Percentiles rank a stretch among this genome's conserved stretches.
phyloP scores from a whole-genome alignment of 2,329 filamentous ascomycete genomes.

The Epichloe bromicola region DNA sequence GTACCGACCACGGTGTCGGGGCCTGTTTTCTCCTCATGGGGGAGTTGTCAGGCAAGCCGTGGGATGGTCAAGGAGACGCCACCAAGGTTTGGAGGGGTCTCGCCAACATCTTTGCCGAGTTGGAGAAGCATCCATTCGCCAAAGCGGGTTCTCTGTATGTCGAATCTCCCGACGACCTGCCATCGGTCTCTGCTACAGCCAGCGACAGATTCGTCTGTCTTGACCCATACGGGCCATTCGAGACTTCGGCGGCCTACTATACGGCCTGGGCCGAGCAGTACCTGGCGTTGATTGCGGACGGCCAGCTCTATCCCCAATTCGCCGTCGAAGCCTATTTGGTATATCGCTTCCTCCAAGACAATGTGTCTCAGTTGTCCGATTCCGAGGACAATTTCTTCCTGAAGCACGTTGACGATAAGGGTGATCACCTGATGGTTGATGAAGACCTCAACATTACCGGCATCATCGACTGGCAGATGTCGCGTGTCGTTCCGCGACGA shows the following conservation, averaged over 20 bases:
- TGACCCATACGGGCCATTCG: slow-evolving; percentile 10
- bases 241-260: slow-evolving; percentile 10
- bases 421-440: slow-evolving; percentile 31
- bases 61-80: background rate
- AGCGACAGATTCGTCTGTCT: slow-evolving; percentile 17
- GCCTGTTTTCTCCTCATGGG: slow-evolving; percentile 18
- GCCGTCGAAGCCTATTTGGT: slow-evolving; percentile 19
- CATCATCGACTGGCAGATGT: slow-evolving; percentile 13
- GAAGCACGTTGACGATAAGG: slow-evolving; percentile 33
- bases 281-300: slow-evolving; percentile 14
- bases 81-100: slow-evolving; percentile 12
- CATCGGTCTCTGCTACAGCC: slow-evolving; percentile 7
- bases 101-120: slow-evolving; percentile 14
- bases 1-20: slow-evolving; percentile 7
- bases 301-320: slow-evolving; percentile 19
- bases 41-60: slow-evolving; percentile 15
- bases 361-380: background rate
- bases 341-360: slow-evolving; percentile 24
- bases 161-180: slow-evolving; percentile 5
- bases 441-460: slow-evolving; percentile 29
- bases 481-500: slow-evolving; percentile 9
- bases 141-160: slow-evolving; percentile 14
- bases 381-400: slow-evolving; percentile 22
- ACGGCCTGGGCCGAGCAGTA: slow-evolving; percentile 9
- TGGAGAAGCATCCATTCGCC: slow-evolving; percentile 13